Evolutionary conservation across 164 flowering plant genomes (phyloP).

Genomic region (Liquidambar formosana): DNA sequence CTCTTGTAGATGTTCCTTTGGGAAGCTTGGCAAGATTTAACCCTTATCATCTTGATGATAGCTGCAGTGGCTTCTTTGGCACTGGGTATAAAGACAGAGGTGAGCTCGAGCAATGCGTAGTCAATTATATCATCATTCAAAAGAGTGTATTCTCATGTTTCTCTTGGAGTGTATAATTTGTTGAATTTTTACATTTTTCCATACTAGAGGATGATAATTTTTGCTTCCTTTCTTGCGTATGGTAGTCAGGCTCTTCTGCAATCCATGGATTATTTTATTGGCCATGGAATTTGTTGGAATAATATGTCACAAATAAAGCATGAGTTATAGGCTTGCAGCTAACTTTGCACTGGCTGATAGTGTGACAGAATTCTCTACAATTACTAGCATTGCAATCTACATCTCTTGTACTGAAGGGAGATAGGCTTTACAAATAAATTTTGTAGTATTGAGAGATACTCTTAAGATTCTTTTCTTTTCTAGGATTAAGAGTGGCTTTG

Average conservation of each 20-base stretch:
- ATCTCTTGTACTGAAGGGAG: not conserved
- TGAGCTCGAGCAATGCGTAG: conserved; percentile 26
- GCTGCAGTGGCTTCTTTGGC: conserved; percentile 93
- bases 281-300: not conserved
- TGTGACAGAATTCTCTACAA: not conserved
- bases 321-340: not conserved
- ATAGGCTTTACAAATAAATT: not conserved
- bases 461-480: not conserved
- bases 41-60: conserved; percentile 86
- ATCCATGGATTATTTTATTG: not conserved
- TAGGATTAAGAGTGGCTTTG: not conserved
- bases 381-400: not conserved
- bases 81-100: conserved; percentile 95
- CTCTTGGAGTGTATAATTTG: not conserved
- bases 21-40: conserved; percentile 96
- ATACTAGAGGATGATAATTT: not conserved
- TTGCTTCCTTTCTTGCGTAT: not conserved
- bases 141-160: too few species aligned
- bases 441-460: not conserved
- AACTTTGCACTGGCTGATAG: not conserved
- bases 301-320: not conserved
- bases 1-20: conserved; percentile 71
- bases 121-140: not conserved
- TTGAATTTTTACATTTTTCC: not conserved
- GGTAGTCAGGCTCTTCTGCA: not conserved